Evolutionary conservation across 345 rosid species (phyloP), one percentile per base, ranked within the genome.

Genomic region (Lenwebbia sp.): DNA sequence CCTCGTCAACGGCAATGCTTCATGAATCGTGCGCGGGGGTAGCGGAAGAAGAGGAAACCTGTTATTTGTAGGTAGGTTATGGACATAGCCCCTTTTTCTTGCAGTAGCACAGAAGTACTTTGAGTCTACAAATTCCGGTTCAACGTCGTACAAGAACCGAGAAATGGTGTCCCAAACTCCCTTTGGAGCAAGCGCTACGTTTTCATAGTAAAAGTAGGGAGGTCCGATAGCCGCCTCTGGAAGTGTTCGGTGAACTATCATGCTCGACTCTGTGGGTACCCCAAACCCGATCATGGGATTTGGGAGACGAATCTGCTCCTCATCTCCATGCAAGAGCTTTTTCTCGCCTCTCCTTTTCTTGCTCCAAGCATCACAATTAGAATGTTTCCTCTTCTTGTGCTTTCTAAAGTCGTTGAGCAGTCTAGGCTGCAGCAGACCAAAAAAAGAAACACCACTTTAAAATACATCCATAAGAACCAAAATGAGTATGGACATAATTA

Each of bases 141-240:
- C 91, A 70, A 96, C 91, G 10, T 95, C 97, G 54, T 90, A 94
- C 40, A 97, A 58, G 55, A 90, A 92, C 6, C 98, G 86, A 0
- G 98, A 96, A 7, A 97, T 96, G 26, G 95, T 94, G 50, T 90
- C 91, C 99, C 99, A 97, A n/a, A 94, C 99, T 3, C 99, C 99
- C 87, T 90, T 95, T 6, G 99, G 99, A 65, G 99, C 95, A 37
- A 95, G 92, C 5, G 99, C 99, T 5, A 97, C 99, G 26, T 97
- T 97, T 89, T 97, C 99, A 10, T 95, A 97, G 86, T 95, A 97
- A 81, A 97, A 97, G 84, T 89, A 97, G 1, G 99, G 99, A 33
- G 95, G 98, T 13, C 95, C 96, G 5, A 23, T 76, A 10, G 93
- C 98, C 76, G 91, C 86, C 70, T 88, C 93, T 6, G 99, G 95